Evolutionary conservation across 192 early-diverging fungal species (phyloP).

Genomic region (Coemansia sp.): DNA sequence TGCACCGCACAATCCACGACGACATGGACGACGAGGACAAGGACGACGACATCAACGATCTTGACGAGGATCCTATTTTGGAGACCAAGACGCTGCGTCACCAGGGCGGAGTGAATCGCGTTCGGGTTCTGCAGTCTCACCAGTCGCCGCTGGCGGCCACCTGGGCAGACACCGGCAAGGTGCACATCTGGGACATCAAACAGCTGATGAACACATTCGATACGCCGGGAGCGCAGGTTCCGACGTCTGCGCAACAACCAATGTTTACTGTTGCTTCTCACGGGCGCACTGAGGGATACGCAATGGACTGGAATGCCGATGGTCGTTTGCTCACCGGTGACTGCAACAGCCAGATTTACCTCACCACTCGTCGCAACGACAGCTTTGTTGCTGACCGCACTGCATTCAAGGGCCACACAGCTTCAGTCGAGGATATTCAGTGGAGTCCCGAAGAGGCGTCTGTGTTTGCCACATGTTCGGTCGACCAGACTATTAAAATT

Average conservation of each 20-base stretch:
- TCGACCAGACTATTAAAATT: slow-evolving; percentile 88
- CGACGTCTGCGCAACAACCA: slow-evolving; percentile 63
- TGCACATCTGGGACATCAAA: slow-evolving; percentile 88
- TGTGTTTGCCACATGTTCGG: slow-evolving; percentile 90
- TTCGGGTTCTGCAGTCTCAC: slow-evolving; percentile 58
- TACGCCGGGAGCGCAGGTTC: slow-evolving; percentile 68
- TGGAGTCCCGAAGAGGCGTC: slow-evolving; percentile 88
- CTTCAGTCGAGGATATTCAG: slow-evolving; percentile 93
- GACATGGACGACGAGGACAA: slow-evolving; percentile 72
- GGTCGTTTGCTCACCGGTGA: slow-evolving; percentile 85
- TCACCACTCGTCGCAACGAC: slow-evolving; percentile 67
- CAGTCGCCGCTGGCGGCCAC: slow-evolving; percentile 81
- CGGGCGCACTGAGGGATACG: slow-evolving; percentile 84
- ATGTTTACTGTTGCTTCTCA: slow-evolving; percentile 81
- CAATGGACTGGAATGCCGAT: slow-evolving; percentile 89
- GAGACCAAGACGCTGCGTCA: slow-evolving; percentile 82
- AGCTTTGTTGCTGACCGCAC: slow-evolving; percentile 69
- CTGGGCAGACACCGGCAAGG: slow-evolving; percentile 95
- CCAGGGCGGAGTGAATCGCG: slow-evolving; percentile 87
- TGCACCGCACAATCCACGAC: slow-evolving; percentile 91
- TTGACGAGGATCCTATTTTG: slow-evolving; percentile 94
- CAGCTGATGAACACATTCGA: slow-evolving; percentile 73
- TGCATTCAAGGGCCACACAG: slow-evolving; percentile 79
- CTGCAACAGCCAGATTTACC: slow-evolving; percentile 71
- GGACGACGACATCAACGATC: slow-evolving; percentile 73